phyloP scores from a whole-genome alignment of 768 basidiomycete genomes.

The Leccinum uliginosum region DNA sequence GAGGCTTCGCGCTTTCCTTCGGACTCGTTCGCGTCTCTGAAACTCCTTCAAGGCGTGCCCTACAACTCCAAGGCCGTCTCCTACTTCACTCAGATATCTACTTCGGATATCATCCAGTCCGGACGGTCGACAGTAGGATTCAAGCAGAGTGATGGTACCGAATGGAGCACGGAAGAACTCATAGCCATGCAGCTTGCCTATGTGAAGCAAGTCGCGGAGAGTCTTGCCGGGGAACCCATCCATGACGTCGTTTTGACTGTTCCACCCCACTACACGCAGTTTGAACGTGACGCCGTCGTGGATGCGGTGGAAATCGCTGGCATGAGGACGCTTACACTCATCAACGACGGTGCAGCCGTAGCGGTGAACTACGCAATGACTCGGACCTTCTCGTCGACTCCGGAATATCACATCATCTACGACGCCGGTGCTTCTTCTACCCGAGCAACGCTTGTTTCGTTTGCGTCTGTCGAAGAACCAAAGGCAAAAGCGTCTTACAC shows the following conservation, averaged over 20 bases:
- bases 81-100: conserved; percentile 55
- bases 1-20: conserved; percentile 90
- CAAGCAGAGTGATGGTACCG: conserved; percentile 54
- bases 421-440: conserved; percentile 88
- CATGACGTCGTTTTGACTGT: conserved; percentile 85
- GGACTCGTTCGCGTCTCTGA: conserved; percentile 82
- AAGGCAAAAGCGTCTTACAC: conserved; percentile 56
- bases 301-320: conserved; percentile 94
- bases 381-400: conserved; percentile 64
- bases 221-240: conserved; percentile 69
- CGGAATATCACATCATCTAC: conserved; percentile 87
- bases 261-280: conserved; percentile 85
- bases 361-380: conserved; percentile 99
- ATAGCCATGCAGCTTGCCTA: conserved; percentile 93
- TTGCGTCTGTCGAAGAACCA: conserved; percentile 44
- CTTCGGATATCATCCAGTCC: conserved; percentile 49
- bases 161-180: conserved; percentile 86
- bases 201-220: conserved; percentile 83
- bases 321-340: conserved; percentile 72
- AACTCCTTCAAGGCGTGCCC: conserved; percentile 74
- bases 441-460: conserved; percentile 71
- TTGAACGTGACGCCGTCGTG: conserved; percentile 85
- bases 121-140: conserved; percentile 59
- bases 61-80: conserved; percentile 54
- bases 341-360: conserved; percentile 93